Conservation (phyloP, 306 rosid genomes). For the Castanea mollissima region DNA sequence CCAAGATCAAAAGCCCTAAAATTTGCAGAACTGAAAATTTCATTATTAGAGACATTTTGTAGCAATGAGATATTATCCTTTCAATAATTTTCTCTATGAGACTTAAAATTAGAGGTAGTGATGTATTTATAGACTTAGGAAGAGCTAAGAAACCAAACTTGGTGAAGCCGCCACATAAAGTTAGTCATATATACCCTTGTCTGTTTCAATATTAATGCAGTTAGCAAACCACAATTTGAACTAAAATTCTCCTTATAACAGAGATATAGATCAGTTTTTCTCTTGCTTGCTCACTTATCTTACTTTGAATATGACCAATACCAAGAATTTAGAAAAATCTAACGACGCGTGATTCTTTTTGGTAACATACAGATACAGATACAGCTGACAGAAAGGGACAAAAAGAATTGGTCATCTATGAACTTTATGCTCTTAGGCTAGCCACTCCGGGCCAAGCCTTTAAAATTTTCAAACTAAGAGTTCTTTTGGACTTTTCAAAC, state of each 20-base stretch:
- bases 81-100: not conserved
- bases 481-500: too few relatives aligned
- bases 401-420: too few relatives aligned
- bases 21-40: conserved; percentile 6
- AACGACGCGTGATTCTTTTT: too few relatives aligned
- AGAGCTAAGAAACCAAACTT: not conserved
- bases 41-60: not conserved
- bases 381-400: too few relatives aligned
- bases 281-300: too few relatives aligned
- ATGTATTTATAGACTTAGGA: not conserved
- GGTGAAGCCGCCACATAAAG: not conserved
- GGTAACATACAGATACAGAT: too few relatives aligned
- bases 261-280: not conserved
- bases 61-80: not conserved
- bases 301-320: too few relatives aligned
- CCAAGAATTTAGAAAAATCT: too few relatives aligned
- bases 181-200: not conserved
- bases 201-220: not conserved
- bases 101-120: not conserved
- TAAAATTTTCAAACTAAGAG: too few relatives aligned
- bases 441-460: too few relatives aligned
- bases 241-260: not conserved
- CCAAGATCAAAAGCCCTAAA: conserved; percentile 16
- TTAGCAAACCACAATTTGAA: not conserved
- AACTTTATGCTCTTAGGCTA: too few relatives aligned